Evolutionary conservation across 371 early-diverging fungal genomes (phyloP).

Genomic region (Saksenaea oblongispora): DNA sequence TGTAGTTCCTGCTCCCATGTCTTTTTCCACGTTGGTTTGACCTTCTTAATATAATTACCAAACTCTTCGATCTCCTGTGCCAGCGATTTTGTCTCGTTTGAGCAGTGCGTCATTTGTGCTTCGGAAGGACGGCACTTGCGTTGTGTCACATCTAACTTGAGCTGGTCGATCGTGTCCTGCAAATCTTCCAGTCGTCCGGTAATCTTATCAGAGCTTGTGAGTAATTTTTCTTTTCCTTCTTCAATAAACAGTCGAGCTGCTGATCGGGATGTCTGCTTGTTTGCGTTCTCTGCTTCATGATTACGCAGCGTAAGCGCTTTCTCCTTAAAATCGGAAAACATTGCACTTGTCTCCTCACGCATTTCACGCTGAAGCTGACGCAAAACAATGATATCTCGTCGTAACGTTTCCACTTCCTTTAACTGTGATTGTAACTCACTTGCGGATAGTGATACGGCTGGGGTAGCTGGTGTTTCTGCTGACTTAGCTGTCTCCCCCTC

Average conservation of each 20-base stretch:
- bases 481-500: not conserved
- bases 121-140: conserved; percentile 72
- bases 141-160: conserved; percentile 77
- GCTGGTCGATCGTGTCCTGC: conserved; percentile 73
- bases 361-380: conserved; percentile 64
- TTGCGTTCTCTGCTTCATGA: conserved; percentile 34
- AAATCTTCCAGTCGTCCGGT: conserved; percentile 71
- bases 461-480: conserved; percentile 2
- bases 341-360: conserved; percentile 41
- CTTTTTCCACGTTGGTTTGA: conserved; percentile 79
- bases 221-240: conserved; percentile 65
- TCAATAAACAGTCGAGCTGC: conserved; percentile 53
- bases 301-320: conserved; percentile 46
- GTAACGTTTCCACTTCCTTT: conserved; percentile 36
- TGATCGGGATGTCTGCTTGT: conserved; percentile 24
- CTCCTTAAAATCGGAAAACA: conserved; percentile 42
- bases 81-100: conserved; percentile 59
- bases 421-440: conserved; percentile 22
- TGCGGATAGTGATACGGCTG: conserved; percentile 16
- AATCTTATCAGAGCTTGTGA: conserved; percentile 61
- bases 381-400: conserved; percentile 58
- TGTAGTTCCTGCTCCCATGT: conserved; percentile 85
- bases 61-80: conserved; percentile 58
- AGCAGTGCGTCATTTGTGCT: conserved; percentile 60
- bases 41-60: conserved; percentile 59